A percentile compares a stretch with the other conserved stretches of the same genome.
Evolutionary conservation across 345 rosid genomes (phyloP).

Genomic region (Brassica cretica): DNA sequence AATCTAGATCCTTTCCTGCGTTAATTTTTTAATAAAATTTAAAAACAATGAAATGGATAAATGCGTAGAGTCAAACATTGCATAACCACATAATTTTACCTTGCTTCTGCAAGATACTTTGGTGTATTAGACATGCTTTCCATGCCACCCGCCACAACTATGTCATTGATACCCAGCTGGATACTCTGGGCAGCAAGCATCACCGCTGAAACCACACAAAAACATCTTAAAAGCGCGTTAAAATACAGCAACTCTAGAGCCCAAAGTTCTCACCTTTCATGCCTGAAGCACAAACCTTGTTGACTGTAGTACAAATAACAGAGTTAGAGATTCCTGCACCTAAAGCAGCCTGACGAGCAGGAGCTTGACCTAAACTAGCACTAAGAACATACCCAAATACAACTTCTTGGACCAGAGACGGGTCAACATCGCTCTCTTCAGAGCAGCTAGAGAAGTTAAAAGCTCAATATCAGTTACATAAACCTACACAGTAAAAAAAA

Average conservation of each 20-base stretch:
- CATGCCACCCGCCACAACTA: constrained; percentile 98
- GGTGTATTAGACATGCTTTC: constrained; percentile 98
- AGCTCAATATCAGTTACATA: constrained; percentile 7
- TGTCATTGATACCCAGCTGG: constrained; percentile 87
- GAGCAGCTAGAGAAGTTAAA: constrained; percentile 61
- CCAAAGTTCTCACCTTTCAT: constrained; percentile 71
- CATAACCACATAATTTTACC: constrained; percentile 42
- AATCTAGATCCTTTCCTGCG: constrained; percentile 95
- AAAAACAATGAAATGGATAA: constrained; percentile 17
- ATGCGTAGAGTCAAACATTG: too few relatives aligned
- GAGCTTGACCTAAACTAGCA: constrained; percentile 96
- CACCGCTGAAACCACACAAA: constrained; percentile 58
- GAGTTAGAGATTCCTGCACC: constrained; percentile 94
- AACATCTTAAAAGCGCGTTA: neutral
- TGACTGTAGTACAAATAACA: constrained; percentile 83
- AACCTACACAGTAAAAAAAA: neutral
- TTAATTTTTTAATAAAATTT: constrained; percentile 10
- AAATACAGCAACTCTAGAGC: neutral
- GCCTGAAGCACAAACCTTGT: constrained; percentile 99
- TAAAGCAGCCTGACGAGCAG: constrained; percentile 96
- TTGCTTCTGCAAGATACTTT: constrained; percentile 87
- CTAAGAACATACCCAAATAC: constrained; percentile 91
- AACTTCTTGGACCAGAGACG: constrained; percentile 90
- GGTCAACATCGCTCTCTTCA: constrained; percentile 83
- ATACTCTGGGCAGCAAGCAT: constrained; percentile 95